A percentile compares a stretch with the other conserved stretches of the same genome.
Conservation (phyloP, 345 rosid genomes). For the Populus simonii region DNA sequence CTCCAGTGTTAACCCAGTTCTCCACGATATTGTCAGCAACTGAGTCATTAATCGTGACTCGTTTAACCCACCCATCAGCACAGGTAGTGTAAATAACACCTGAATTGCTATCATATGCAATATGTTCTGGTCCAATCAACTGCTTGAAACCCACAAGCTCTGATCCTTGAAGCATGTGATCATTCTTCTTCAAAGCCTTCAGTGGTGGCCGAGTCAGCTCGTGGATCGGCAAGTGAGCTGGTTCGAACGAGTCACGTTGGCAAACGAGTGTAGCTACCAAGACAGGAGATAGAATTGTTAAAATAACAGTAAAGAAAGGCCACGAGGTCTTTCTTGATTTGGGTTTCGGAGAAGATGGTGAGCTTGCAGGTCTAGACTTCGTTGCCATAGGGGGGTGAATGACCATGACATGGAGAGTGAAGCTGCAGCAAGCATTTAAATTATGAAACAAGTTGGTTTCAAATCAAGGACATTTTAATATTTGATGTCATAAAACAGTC, state of each 20-base stretch:
- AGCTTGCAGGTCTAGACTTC: no score
- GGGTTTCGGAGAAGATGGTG: no score
- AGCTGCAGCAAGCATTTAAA: no score
- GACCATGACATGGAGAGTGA: no score
- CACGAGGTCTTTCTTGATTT: not conserved
- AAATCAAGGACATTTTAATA: no score
- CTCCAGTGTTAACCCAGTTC: conserved; percentile 66
- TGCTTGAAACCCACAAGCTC: conserved; percentile 45
- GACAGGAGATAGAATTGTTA: conserved; percentile 23
- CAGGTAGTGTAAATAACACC: conserved; percentile 52
- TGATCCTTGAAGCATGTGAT: conserved; percentile 37
- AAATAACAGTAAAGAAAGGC: not conserved
- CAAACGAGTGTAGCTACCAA: conserved; percentile 33
- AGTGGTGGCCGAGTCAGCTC: conserved; percentile 24
- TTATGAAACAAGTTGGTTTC: no score
- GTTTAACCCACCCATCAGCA: conserved; percentile 82
- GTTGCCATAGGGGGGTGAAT: no score
- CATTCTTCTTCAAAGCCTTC: conserved; percentile 25
- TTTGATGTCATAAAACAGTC: no score
- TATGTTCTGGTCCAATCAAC: conserved; percentile 58
- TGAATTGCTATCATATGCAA: conserved; percentile 41
- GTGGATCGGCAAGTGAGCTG: conserved; percentile 44
- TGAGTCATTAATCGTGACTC: conserved; percentile 51
- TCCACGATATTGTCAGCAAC: conserved; percentile 36
- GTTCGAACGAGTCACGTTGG: conserved; percentile 49